Evolutionary conservation across 495 filamentous ascomycete genomes (phyloP).

Genomic region (Rostrohypoxylon terebratum): DNA sequence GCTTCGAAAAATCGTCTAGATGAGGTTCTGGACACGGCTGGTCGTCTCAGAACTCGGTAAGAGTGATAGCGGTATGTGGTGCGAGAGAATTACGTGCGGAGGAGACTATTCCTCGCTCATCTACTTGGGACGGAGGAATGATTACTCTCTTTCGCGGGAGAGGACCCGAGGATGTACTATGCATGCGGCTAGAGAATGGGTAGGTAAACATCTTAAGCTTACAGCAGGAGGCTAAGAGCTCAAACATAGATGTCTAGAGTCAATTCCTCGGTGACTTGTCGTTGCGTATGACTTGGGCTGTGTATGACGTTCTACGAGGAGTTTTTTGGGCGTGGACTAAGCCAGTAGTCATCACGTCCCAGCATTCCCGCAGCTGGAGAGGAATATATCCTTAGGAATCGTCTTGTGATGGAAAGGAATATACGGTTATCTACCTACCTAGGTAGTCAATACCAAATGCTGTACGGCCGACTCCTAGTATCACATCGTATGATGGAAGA

Average conservation of each 20-base stretch:
- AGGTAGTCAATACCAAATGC: background rate
- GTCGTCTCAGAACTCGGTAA: background rate
- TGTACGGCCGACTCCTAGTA: background rate
- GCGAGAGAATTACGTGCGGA: background rate
- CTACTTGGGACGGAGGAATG: background rate
- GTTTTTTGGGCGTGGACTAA: background rate
- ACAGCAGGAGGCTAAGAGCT: background rate
- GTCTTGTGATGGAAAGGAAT: background rate
- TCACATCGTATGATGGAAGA: conserved; percentile 1
- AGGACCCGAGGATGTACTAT: background rate
- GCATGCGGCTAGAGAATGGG: background rate
- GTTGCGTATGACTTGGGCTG: background rate
- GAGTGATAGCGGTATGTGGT: background rate
- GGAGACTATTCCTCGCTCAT: background rate
- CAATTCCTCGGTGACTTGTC: background rate
- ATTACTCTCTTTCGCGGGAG: background rate
- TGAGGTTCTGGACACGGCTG: background rate
- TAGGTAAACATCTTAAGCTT: background rate
- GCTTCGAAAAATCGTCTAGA: background rate
- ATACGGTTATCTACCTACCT: background rate
- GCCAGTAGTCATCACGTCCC: background rate
- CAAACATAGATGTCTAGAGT: background rate
- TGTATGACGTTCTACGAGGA: background rate
- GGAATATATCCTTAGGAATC: background rate
- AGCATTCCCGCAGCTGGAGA: background rate